Conservation (phyloP, 352 stramenopile species). For the Plasmopara muralis region DNA sequence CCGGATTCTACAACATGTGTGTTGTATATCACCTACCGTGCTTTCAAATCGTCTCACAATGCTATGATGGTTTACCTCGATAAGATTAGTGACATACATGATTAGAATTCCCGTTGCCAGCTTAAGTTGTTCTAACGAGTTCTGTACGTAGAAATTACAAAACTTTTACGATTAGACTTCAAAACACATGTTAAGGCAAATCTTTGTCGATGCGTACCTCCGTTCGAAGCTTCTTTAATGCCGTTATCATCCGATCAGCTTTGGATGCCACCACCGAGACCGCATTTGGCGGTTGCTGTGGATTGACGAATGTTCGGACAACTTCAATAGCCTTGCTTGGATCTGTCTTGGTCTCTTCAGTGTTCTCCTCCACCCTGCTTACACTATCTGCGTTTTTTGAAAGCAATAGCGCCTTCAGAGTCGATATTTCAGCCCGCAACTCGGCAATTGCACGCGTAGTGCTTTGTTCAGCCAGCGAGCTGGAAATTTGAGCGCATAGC, state of each 20-base stretch:
- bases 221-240: constrained; percentile 43
- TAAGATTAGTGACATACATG: constrained; percentile 85
- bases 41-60: background rate
- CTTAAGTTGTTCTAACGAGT: constrained; percentile 63
- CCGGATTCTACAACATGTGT: constrained; percentile 46
- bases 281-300: constrained; percentile 11
- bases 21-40: no score
- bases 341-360: constrained; percentile 5
- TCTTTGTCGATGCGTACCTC: constrained; percentile 26
- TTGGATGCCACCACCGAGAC: constrained; percentile 16
- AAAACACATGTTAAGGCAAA: background rate
- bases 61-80: constrained; percentile 39
- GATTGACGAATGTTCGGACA: background rate
- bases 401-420: constrained; percentile 51
- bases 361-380: constrained; percentile 2
- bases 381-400: constrained; percentile 18
- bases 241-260: constrained; percentile 37
- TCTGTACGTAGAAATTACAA: constrained; percentile 30
- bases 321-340: constrained; percentile 4
- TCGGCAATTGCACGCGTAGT: constrained; percentile 57
- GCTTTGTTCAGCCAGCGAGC: constrained; percentile 42
- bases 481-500: constrained; percentile 38
- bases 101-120: constrained; percentile 60
- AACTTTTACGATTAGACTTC: background rate
- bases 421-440: constrained; percentile 61